Percentiles rank a stretch among this genome's conserved stretches.
Conservation (phyloP, 805 yeast species). For the Kluyveromyces aestuarii region DNA sequence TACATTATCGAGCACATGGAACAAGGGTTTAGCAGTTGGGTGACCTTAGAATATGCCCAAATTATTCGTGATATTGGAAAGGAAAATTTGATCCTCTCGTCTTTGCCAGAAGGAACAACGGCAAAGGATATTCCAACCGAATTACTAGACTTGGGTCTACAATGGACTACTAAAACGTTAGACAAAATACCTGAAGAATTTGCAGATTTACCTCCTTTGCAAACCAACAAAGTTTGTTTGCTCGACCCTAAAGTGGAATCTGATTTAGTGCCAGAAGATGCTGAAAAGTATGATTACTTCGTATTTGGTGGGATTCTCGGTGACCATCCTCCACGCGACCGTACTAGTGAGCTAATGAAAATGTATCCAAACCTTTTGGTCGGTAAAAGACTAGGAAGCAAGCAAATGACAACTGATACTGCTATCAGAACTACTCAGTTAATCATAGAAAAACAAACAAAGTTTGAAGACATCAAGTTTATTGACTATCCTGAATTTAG, state of each 20-base stretch:
- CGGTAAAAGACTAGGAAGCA: constrained; percentile 77
- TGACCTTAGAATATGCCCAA: constrained; percentile 72
- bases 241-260: constrained; percentile 80
- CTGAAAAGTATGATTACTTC: constrained; percentile 64
- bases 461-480: constrained; percentile 68
- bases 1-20: constrained; percentile 97
- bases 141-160: constrained; percentile 53
- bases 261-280: constrained; percentile 69
- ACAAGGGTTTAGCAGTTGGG: constrained; percentile 95
- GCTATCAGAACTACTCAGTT: constrained; percentile 87
- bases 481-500: constrained; percentile 92
- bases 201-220: constrained; percentile 37
- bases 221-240: constrained; percentile 54
- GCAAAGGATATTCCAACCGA: constrained; percentile 54
- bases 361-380: constrained; percentile 62
- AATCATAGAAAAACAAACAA: constrained; percentile 50
- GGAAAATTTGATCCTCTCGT: constrained; percentile 65
- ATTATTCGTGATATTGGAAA: constrained; percentile 77
- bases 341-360: constrained; percentile 78
- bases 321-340: constrained; percentile 83
- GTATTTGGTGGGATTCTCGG: constrained; percentile 96
- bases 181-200: constrained; percentile 32
- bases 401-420: constrained; percentile 97
- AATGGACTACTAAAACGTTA: constrained; percentile 76
- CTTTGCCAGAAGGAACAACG: constrained; percentile 58